phyloP scores from a whole-genome alignment of 805 yeast species.

The Candida ovalis region DNA sequence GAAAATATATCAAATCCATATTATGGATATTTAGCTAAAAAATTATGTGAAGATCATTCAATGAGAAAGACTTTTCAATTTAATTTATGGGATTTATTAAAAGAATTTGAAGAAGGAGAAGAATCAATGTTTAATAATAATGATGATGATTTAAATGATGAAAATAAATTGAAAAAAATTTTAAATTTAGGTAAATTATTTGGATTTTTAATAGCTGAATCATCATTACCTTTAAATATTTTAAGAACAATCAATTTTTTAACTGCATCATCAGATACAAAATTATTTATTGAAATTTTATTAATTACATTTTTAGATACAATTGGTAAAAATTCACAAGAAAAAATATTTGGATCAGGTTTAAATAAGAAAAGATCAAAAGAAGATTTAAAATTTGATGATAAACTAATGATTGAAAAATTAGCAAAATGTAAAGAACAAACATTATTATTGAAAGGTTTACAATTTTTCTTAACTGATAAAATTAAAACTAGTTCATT shows the following conservation, averaged over 20 bases:
- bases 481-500: constrained; percentile 43
- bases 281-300: constrained; percentile 68
- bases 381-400: constrained; percentile 32
- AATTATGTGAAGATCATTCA: constrained; percentile 70
- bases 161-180: constrained; percentile 51
- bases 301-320: constrained; percentile 64
- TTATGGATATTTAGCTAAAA: constrained; percentile 75
- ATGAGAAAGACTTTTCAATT: constrained; percentile 85
- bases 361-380: constrained; percentile 25
- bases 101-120: constrained; percentile 58
- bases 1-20: constrained; percentile 88
- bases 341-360: constrained; percentile 42
- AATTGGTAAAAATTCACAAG: constrained; percentile 60
- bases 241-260: constrained; percentile 72
- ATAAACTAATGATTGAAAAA: constrained; percentile 32
- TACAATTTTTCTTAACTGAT: constrained; percentile 56
- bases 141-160: constrained; percentile 45
- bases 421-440: constrained; percentile 55
- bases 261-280: constrained; percentile 56
- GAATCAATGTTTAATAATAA: constrained; percentile 24
- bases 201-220: constrained; percentile 72
- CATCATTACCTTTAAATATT: constrained; percentile 66
- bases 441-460: constrained; percentile 56
- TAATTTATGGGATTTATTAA: constrained; percentile 80
- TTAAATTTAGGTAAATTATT: constrained; percentile 78